Evolutionary conservation across 805 yeast species (phyloP), one percentile per base, ranked within the genome.

Genomic region (Clavispora fructus): DNA sequence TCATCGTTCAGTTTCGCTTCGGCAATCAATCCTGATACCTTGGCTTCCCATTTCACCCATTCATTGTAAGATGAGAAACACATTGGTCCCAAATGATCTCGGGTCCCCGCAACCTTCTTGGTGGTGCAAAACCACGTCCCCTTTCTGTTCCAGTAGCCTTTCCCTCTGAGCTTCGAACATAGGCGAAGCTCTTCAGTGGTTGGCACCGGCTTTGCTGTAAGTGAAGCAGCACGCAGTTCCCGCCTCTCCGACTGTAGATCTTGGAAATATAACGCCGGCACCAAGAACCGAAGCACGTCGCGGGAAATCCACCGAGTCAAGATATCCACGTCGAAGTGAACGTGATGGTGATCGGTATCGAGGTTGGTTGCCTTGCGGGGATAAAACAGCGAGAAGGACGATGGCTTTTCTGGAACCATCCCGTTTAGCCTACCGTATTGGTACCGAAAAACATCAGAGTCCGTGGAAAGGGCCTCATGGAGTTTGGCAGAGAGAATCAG

Each of bases 41-140:
- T 35, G 11, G 32, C 41, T 17, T 57, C 60, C 61, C 61, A 57
- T 11, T 44, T 30, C 19, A 56, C 44, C 59, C 59, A 57, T 31
- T 53, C 54, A 37, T 53, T 55, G 40, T 56, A 57, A 8, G 55
- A 45, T 7, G 33, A 28, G 41, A 57, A 57, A 28, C 45, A 46
- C 16, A 40, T 43, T 2, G 52, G 51, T 6, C 59, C 60, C 37
- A 42, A 49, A 16, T 43, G 30, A 31, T 57, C 61, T 2, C 23
- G 29, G n/a, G 16, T n/a, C 16, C 6, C 37, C 17, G 41, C n/a
- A 4, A 45, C 41, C 16, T 40, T 46, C 13, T 43, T 39, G 38
- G 56, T 50, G 2, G 59, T 49, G 43, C 61, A 58, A 27, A 51
- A 44, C 61, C 61, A 58, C 10, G 49, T 44, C 1, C 60, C 61